Base-by-base conservation (phyloP, 2,329 filamentous ascomycete genomes). In the Colletotrichum karsti region DNA sequence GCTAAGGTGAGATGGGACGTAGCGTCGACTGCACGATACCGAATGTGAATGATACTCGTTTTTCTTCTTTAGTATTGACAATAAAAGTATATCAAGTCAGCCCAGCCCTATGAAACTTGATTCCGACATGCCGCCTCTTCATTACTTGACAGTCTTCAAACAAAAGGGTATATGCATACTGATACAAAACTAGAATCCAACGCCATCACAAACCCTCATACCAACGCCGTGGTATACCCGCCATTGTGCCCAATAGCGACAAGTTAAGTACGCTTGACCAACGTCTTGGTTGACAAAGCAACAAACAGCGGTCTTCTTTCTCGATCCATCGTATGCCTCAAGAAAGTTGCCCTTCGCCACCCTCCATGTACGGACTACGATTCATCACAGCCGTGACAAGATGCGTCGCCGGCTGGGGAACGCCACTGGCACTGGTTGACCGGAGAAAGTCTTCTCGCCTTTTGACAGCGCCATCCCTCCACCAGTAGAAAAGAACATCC, bases 401-500 rank as follows among this genome's bases (percentile, higher is more conserved):
- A 10, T 28, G 46, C 5, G 46, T 50, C n/a, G 18, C 24, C 30
- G 51, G 37, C 24, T 39, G 51, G 26, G 54, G 50, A 44, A 42
- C 57, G 18, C 59, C 51, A 13, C 64, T 67, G 13, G 42, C 64
- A 7, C 62, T 67, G 3, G 67, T 48, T 12, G 66, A 62, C 6
- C 66, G 48, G 13, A 53, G 35, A 18, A 69, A 66, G 10, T 61
- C 48, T 5, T 67, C 55, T 8, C 53, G 41, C 30, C 54, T 26
- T 26, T 53, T 69, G 37, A 69, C 62, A 10, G 69, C 63, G 24
- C 63, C 60, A 64, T 77, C 79, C 8, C 72, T 71, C 77, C 77
- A 80, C 79, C 79, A 81, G 67, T 80, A 77, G 51, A 76, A 73
- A 39, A 81, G 70, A 10, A 81, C 79, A 57, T 81, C 79, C 37